Conservation (phyloP, 176 grass and related monocot species). For the Triticum aestivum region DNA sequence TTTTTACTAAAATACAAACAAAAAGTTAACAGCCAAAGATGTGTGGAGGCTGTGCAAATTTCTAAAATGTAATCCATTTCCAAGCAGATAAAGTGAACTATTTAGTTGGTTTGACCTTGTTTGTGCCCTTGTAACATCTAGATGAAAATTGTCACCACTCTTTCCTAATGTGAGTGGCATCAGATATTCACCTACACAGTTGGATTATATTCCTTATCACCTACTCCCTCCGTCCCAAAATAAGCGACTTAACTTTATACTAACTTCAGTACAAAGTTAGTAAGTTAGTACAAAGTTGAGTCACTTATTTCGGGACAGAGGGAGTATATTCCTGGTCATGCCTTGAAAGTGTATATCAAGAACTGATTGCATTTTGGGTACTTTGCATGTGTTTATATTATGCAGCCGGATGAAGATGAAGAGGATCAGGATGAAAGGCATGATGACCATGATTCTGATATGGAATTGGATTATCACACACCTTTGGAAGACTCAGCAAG, state of each 20-base stretch:
- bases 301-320: too few relatives aligned
- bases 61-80: not conserved
- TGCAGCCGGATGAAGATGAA: slow-evolving; percentile 91
- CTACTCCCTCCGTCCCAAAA: not conserved
- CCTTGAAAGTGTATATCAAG: slow-evolving; percentile 16
- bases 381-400: slow-evolving; percentile 23
- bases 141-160: not conserved
- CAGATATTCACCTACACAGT: not conserved
- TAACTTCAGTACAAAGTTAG: too few relatives aligned
- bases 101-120: slow-evolving; percentile 22
- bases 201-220: slow-evolving; percentile 7
- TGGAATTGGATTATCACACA: slow-evolving; percentile 53
- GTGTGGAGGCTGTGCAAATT: not conserved
- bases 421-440: slow-evolving; percentile 77
- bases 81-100: not conserved
- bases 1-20: not conserved
- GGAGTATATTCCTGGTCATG: not conserved
- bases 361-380: slow-evolving; percentile 36
- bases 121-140: not conserved
- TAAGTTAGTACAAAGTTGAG: too few relatives aligned
- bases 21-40: not conserved
- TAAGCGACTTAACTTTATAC: too few relatives aligned
- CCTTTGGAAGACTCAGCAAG: slow-evolving; percentile 49
- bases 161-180: not conserved
- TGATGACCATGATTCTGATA: slow-evolving; percentile 74